These are phyloP conservation scores for Metschnikowia matae DNA, from an alignment of 805 yeast genomes.

Conservation along the genomic window DNA sequence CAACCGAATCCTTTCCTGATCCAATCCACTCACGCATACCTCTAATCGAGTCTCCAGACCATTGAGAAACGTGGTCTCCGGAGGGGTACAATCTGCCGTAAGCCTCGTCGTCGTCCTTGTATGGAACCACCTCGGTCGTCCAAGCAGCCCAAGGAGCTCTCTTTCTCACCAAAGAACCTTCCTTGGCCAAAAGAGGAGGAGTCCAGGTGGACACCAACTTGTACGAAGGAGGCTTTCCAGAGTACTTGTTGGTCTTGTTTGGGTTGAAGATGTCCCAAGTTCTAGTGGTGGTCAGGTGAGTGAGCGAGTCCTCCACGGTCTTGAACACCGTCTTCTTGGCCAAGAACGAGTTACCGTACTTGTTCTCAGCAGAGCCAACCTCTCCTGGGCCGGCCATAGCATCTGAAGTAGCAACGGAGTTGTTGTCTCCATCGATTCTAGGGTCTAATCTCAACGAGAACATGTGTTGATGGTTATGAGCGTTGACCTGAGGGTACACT, in stretches of 20 bases:
- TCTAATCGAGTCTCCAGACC: constrained; percentile 63
- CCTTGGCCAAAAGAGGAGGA: constrained; percentile 69
- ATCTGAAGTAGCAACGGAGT: constrained; percentile 67
- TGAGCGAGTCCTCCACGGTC: constrained; percentile 62
- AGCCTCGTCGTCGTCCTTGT: constrained; percentile 48
- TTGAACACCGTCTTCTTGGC: constrained; percentile 63
- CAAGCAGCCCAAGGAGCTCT: constrained; percentile 80
- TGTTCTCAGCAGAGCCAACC: constrained; percentile 63
- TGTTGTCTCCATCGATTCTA: constrained; percentile 74
- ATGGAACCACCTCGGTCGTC: constrained; percentile 66
- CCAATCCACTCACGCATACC: constrained; percentile 71
- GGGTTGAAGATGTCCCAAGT: constrained; percentile 80
- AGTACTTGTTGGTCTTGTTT: constrained; percentile 57
- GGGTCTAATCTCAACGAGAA: constrained; percentile 77
- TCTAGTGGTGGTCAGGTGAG: constrained; percentile 62
- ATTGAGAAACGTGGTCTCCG: constrained; percentile 72
- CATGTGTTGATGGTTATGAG: constrained; percentile 84
- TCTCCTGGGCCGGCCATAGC: constrained; percentile 57
- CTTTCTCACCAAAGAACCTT: constrained; percentile 69
- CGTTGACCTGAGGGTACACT: constrained; percentile 76
- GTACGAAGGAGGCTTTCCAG: constrained; percentile 72
- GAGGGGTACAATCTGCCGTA: constrained; percentile 72
- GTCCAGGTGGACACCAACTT: constrained; percentile 73
- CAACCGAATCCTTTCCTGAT: constrained; percentile 53
- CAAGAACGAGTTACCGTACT: constrained; percentile 74